Percentiles rank a stretch among this genome's conserved stretches.
Conservation (phyloP, 2,329 filamentous ascomycete species). For the Colletotrichum sidae region DNA sequence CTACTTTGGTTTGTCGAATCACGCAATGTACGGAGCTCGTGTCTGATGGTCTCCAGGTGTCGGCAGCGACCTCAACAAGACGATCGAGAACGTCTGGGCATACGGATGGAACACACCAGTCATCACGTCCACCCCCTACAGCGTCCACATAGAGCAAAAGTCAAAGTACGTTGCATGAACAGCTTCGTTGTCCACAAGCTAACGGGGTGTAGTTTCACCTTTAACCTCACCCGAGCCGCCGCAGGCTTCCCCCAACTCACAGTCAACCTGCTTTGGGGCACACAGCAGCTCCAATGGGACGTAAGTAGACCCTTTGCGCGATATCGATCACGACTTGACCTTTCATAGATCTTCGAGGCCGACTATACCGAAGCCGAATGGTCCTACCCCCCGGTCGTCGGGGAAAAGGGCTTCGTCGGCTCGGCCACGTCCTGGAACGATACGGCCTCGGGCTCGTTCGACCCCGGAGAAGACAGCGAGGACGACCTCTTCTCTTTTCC, state of each 20-base stretch:
- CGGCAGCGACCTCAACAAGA: conserved; percentile 29
- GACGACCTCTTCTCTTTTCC: conserved; percentile 19
- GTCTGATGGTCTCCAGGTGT: conserved; percentile 7
- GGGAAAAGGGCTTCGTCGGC: conserved; percentile 54
- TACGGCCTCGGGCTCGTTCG: background rate
- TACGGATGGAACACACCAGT: conserved; percentile 10
- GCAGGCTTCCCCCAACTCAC: conserved; percentile 37
- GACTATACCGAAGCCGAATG: conserved; percentile 53
- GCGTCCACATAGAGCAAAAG: background rate
- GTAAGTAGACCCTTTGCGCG: background rate
- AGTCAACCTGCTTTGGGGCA: conserved; percentile 27
- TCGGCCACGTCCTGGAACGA: conserved; percentile 49
- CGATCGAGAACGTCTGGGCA: conserved; percentile 23
- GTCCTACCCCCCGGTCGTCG: conserved; percentile 53
- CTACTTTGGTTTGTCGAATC: background rate
- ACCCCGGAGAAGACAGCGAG: conserved; percentile 3
- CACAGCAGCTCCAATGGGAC: conserved; percentile 44
- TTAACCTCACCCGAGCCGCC: conserved; percentile 17
- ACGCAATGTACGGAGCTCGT: background rate
- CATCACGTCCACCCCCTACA: background rate
- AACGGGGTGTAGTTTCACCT: conserved; percentile 18
- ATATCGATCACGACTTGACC: too few relatives aligned
- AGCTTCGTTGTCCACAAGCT: background rate
- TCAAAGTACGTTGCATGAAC: background rate
- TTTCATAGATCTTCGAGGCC: conserved; percentile 48